Percentiles rank a stretch among this genome's conserved stretches.
phyloP scores from a whole-genome alignment of 1,284 basidiomycete species.

The Ganoderma lucidum region DNA sequence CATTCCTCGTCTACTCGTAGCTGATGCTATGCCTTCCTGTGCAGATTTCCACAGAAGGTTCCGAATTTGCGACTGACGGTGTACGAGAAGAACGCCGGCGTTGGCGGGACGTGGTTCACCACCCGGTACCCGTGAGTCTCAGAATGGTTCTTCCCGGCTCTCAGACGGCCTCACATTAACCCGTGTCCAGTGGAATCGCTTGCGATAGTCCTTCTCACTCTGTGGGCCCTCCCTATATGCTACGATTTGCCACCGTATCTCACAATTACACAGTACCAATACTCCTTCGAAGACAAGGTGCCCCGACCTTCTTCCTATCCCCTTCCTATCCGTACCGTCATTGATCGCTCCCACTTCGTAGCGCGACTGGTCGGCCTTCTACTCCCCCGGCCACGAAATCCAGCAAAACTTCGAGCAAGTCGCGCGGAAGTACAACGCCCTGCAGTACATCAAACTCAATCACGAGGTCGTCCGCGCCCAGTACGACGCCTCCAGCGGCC shows the following conservation, averaged over 20 bases:
- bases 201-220: slow-evolving; percentile 65
- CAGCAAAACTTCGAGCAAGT: slow-evolving; percentile 57
- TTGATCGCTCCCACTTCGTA: too few relatives aligned
- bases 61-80: slow-evolving; percentile 60
- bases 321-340: too few relatives aligned
- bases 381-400: slow-evolving; percentile 65
- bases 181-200: slow-evolving; percentile 51
- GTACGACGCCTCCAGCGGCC: slow-evolving; percentile 56
- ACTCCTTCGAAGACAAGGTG: slow-evolving; percentile 63
- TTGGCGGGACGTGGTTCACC: slow-evolving; percentile 64
- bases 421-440: slow-evolving; percentile 65
- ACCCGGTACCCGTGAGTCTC: slow-evolving; percentile 43
- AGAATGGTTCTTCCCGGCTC: slow-evolving; percentile 39
- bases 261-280: slow-evolving; percentile 56
- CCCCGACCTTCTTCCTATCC: too few relatives aligned
- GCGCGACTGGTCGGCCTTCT: slow-evolving; percentile 67
- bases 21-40: background rate
- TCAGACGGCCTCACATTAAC: background rate
- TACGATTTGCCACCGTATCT: background rate
- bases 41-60: slow-evolving; percentile 58
- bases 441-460: slow-evolving; percentile 58
- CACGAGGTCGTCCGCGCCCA: slow-evolving; percentile 59
- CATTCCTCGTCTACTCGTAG: too few relatives aligned
- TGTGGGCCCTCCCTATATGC: slow-evolving; percentile 41
- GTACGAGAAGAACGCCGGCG: slow-evolving; percentile 61